Percentiles rank a stretch among this genome's conserved stretches.
phyloP scores from a whole-genome alignment of 257 asterid genomes.

The Nyctanthes arbortristis region DNA sequence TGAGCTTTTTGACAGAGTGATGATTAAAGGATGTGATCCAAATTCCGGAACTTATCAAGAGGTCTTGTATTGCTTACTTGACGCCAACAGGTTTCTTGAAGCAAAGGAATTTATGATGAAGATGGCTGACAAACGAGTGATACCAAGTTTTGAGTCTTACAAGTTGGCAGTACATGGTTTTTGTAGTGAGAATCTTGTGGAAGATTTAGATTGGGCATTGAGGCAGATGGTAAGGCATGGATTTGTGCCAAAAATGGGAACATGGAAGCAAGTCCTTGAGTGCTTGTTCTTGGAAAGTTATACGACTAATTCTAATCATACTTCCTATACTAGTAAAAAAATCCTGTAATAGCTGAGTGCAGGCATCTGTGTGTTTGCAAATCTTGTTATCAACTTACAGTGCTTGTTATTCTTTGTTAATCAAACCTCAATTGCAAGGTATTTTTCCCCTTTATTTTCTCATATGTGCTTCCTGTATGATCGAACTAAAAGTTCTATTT shows the following conservation, averaged over 20 bases:
- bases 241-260: slow-evolving; percentile 78
- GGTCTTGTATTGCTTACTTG: slow-evolving; percentile 64
- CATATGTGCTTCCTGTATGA: no score
- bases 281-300: slow-evolving; percentile 36
- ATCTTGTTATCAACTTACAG: no score
- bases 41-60: slow-evolving; percentile 78
- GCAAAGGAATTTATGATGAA: slow-evolving; percentile 56
- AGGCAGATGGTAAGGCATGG: slow-evolving; percentile 62
- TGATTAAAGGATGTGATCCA: slow-evolving; percentile 74
- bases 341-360: no score
- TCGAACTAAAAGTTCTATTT: no score
- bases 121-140: slow-evolving; percentile 50
- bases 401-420: no score
- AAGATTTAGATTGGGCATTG: slow-evolving; percentile 84
- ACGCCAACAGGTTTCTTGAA: slow-evolving; percentile 50
- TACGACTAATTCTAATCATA: neutral
- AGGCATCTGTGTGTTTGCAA: no score
- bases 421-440: no score
- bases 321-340: no score
- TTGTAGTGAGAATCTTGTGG: slow-evolving; percentile 48
- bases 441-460: no score
- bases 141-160: slow-evolving; percentile 75
- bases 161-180: slow-evolving; percentile 59
- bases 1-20: slow-evolving; percentile 50
- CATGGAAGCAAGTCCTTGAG: slow-evolving; percentile 63